Evolutionary conservation across 495 filamentous ascomycete species (phyloP).

Genomic region (Rostrohypoxylon terebratum): DNA sequence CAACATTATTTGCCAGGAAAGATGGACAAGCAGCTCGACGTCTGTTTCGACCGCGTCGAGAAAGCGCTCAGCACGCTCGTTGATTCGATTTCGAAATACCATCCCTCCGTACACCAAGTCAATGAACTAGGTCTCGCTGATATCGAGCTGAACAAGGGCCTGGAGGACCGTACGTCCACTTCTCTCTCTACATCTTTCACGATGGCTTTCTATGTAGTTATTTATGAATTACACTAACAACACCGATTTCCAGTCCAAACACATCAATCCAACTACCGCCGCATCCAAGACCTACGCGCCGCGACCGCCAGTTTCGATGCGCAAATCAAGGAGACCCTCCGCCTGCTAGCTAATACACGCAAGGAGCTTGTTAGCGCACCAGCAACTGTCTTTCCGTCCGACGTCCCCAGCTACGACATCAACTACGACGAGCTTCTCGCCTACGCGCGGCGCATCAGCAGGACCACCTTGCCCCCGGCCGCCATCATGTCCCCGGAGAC

Average conservation of each 20-base stretch:
- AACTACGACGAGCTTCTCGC: slow-evolving; percentile 73
- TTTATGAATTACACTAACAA: background rate
- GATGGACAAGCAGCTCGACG: slow-evolving; percentile 71
- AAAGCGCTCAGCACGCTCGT: slow-evolving; percentile 72
- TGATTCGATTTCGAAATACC: slow-evolving; percentile 82
- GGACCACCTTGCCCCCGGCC: slow-evolving; percentile 75
- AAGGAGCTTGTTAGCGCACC: slow-evolving; percentile 71
- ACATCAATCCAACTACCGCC: slow-evolving; percentile 76
- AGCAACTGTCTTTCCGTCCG: slow-evolving; percentile 61
- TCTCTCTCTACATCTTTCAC: slow-evolving; percentile 14
- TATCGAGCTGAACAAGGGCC: slow-evolving; percentile 66
- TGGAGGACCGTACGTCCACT: slow-evolving; percentile 65
- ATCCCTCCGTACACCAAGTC: slow-evolving; percentile 72
- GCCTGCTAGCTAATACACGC: slow-evolving; percentile 71
- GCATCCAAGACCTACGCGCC: slow-evolving; percentile 71
- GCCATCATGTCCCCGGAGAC: slow-evolving; percentile 55
- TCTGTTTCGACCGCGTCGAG: slow-evolving; percentile 75
- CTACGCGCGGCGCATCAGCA: slow-evolving; percentile 79
- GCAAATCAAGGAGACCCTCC: slow-evolving; percentile 70
- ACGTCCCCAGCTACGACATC: slow-evolving; percentile 58
- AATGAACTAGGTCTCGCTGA: slow-evolving; percentile 76
- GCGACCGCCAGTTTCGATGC: slow-evolving; percentile 68
- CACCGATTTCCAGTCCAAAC: slow-evolving; percentile 61
- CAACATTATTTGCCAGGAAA: background rate
- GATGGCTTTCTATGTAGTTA: background rate